A percentile compares a stretch with the other conserved stretches of the same genome.
These are phyloP conservation scores for Leucocoprinus sp. DNA, from an alignment of 768 basidiomycete species.

Conservation along the genomic window DNA sequence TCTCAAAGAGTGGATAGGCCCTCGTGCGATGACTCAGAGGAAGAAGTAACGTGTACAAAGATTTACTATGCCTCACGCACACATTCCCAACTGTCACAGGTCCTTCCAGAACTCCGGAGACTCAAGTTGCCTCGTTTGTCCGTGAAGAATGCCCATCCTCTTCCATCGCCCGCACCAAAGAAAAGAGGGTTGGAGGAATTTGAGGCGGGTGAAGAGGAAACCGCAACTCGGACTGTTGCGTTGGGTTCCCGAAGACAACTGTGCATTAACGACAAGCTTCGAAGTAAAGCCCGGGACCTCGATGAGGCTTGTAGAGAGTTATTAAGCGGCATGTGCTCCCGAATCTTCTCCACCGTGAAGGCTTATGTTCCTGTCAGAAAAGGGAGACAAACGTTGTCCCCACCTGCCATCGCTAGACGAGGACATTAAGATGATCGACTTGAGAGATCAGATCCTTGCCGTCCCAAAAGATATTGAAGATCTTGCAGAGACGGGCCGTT, in stretches of 20 bases:
- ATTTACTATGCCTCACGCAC: conserved; percentile 94
- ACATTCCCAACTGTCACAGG: conserved; percentile 90
- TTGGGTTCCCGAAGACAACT: conserved; percentile 87
- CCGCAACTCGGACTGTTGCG: conserved; percentile 57
- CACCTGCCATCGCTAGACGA: conserved; percentile 68
- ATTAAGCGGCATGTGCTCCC: conserved; percentile 45
- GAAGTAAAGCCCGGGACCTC: conserved; percentile 54
- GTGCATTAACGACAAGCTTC: conserved; percentile 82
- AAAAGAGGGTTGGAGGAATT: conserved; percentile 18
- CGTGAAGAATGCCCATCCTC: conserved; percentile 21
- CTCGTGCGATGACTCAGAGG: conserved; percentile 19
- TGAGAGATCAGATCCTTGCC: conserved; percentile 83
- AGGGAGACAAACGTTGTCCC: conserved; percentile 62
- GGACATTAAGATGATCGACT: conserved; percentile 64
- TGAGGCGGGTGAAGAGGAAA: conserved; percentile 19
- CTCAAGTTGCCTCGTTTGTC: conserved; percentile 38
- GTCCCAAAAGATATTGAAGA: conserved; percentile 93
- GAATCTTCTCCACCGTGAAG: not conserved
- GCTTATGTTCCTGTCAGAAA: conserved; percentile 30
- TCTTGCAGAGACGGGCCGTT: conserved; percentile 63
- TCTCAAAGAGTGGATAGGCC: conserved; percentile 30
- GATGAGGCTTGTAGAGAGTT: conserved; percentile 87
- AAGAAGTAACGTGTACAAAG: conserved; percentile 63
- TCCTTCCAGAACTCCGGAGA: conserved; percentile 75
- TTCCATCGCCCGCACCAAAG: conserved; percentile 13